Evolutionary conservation across 345 rosid species (phyloP).

Genomic region (Populus nigra): DNA sequence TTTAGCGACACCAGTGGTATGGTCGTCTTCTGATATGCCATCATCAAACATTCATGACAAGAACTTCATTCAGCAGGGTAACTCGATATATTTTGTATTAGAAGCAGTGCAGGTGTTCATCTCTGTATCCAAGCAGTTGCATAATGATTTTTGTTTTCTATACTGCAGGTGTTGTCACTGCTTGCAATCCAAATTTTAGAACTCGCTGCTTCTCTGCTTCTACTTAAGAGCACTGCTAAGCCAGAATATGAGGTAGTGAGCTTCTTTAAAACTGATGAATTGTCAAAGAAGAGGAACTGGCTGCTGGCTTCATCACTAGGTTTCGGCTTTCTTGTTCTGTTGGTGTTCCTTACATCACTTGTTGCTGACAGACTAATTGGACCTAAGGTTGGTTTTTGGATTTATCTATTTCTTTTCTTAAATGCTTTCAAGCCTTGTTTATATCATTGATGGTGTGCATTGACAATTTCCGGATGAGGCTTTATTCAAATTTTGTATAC

Average conservation of each 20-base stretch:
- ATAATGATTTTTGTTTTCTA: slow-evolving; percentile 10
- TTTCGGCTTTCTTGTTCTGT: slow-evolving; percentile 46
- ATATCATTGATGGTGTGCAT: neutral
- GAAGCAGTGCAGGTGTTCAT: neutral
- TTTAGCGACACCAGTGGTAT: neutral
- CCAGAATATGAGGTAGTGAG: slow-evolving; percentile 41
- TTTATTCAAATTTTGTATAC: neutral
- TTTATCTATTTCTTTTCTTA: slow-evolving; percentile 1
- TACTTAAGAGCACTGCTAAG: slow-evolving; percentile 48
- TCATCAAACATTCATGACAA: neutral
- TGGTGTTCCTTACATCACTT: slow-evolving; percentile 53
- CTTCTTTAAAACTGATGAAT: slow-evolving; percentile 35
- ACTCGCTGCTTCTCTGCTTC: slow-evolving; percentile 48
- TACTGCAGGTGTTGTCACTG: slow-evolving; percentile 57
- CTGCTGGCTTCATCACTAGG: slow-evolving; percentile 63
- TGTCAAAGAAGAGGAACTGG: slow-evolving; percentile 48
- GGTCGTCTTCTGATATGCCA: neutral
- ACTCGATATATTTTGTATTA: neutral
- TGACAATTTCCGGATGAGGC: neutral
- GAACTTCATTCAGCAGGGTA: neutral
- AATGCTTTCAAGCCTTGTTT: slow-evolving; percentile 3
- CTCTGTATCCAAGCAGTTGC: slow-evolving; percentile 2
- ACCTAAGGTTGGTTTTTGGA: slow-evolving; percentile 45
- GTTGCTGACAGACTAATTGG: slow-evolving; percentile 43
- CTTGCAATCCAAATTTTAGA: slow-evolving; percentile 53